Base-by-base conservation (phyloP, 1,284 basidiomycete genomes). In the Ustilago xerochloae region DNA sequence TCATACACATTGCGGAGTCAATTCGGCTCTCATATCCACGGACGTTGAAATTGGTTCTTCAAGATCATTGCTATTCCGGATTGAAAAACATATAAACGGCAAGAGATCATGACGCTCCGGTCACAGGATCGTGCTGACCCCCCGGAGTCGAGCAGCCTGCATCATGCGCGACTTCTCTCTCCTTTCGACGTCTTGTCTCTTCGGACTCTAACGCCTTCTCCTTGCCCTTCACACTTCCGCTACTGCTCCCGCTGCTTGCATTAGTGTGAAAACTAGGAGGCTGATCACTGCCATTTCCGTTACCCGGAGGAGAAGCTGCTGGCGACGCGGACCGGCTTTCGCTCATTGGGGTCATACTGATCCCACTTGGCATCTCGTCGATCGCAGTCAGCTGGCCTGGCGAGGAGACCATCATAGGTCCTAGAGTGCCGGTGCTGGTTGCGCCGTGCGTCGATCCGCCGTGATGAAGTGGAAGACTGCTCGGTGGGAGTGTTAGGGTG, bases 311-410 rank as follows among this genome's bases (percentile, higher is more conserved):
- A 10, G n/a, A 22, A 18, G 0, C 41, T 13, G 41, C 22, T 7
- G 62, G 69, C 15, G 69, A 63, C 12, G 63, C 63, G 15, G 43
- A n/a, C 13, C 70, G 18, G 10, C 64, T 63, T 30, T 67, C 63
- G 26, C 56, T 59, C 9, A 53, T 18, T 33, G 70, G 59, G 13
- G 62, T 64, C 3, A 53, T 18, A 4, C 58, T 59, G 15, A 18
- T 1, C 1, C 63, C 68, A 16, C 41, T 46, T 2, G 64, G 59
- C 62, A 68, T 63, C 43, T 74, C 71, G 59, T 65, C 66, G 35
- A 74, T 74, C 51, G 71, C 65, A 6, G 62, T 69, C 50, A 74
- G 36, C 28, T 63, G 71, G 5, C 59, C 63, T 1, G 66, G 52
- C 6, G 71, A 53, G 0, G 46, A 35, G 12, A 55, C 61, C 47